Conservation (phyloP, 768 basidiomycete genomes). For the Mycena filopes region DNA sequence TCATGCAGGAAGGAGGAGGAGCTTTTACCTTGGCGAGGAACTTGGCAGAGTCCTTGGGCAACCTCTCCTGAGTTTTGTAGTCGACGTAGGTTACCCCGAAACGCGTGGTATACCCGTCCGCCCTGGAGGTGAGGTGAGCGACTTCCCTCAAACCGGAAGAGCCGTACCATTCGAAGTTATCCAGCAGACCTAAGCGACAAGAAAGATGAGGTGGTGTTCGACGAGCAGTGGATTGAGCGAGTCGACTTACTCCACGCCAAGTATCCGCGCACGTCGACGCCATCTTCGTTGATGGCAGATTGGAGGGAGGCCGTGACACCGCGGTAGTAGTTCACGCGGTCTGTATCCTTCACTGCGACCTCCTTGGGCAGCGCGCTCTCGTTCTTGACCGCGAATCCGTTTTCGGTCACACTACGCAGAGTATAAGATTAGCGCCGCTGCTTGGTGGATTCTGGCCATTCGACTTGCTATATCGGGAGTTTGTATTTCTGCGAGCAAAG, state of each 20-base stretch:
- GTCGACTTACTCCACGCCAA: slow-evolving; percentile 72
- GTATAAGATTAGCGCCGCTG: slow-evolving; percentile 7
- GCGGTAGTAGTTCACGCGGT: slow-evolving; percentile 74
- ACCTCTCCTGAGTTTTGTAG: slow-evolving; percentile 73
- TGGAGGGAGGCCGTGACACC: slow-evolving; percentile 66
- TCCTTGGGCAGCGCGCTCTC: slow-evolving; percentile 65
- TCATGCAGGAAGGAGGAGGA: not conserved
- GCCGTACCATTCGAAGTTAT: slow-evolving; percentile 75
- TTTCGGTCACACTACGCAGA: slow-evolving; percentile 70
- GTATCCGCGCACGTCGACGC: slow-evolving; percentile 69
- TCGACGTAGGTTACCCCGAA: slow-evolving; percentile 81
- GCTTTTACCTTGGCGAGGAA: slow-evolving; percentile 63
- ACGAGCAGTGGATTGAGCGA: not conserved
- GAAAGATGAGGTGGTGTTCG: slow-evolving; percentile 15
- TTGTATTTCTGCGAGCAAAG: slow-evolving; percentile 27
- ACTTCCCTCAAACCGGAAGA: not conserved
- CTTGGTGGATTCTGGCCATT: not conserved
- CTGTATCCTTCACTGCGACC: slow-evolving; percentile 65
- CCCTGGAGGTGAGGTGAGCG: slow-evolving; percentile 47
- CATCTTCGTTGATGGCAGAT: slow-evolving; percentile 69
- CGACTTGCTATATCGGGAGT: slow-evolving; percentile 64
- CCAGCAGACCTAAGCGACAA: slow-evolving; percentile 64
- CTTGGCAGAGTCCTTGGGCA: slow-evolving; percentile 70
- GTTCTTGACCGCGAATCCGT: slow-evolving; percentile 76
- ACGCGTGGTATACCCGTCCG: slow-evolving; percentile 75